Base-by-base conservation (phyloP, 495 filamentous ascomycete genomes). In the Extremus antarcticus region DNA sequence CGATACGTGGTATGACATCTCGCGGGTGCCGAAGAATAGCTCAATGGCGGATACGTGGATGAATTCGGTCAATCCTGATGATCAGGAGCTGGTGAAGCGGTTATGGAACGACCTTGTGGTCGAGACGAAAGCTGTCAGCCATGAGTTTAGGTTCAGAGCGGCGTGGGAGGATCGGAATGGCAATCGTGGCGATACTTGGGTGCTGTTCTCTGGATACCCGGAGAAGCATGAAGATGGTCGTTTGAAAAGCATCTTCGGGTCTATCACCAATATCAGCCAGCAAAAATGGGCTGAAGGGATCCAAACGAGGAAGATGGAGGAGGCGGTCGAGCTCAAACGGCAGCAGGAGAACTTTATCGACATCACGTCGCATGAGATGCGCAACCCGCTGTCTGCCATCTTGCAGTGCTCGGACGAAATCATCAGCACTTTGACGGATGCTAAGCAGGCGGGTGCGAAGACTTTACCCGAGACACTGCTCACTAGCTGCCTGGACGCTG, bases 301-400 rank as follows among this genome's bases (percentile, higher is more conserved):
- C 29, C 81, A 85, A 63, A 83, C 76, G 61, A 72, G 74, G 40
- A 74, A 79, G 55, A 71, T 78, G 53, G 68, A 72, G 57, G 71
- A 73, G 52, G 71, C 71, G 15, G 63, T 72, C 2, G 71, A 73
- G 52, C 59, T 72, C 9, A 73, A 73, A 56, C 56, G 70, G 39
- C 70, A 73, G 54, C 70, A 73, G 50, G 70, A 91, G 63, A 89
- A 88, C 56, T 94, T 91, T 66, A 90, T 92, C 62, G 87, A 91
- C 66, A 91, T 89, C 58, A 90, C 85, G 7, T 88, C 84, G 57
- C 88, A 94, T 61, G 88, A 94, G 63, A 87, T 92, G 74, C 79
- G 87, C 9, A 94, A 92, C 57, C 88, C 88, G 1, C 73, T 92
- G 9, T 85, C 80, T 43, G 87, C 87, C 8, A 88, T 91, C 45